A percentile compares a stretch with the other conserved stretches of the same genome.
These are phyloP conservation scores for Myriosclerotinia duriaeana DNA, from an alignment of 2,329 filamentous ascomycete species.

Conservation along the genomic window DNA sequence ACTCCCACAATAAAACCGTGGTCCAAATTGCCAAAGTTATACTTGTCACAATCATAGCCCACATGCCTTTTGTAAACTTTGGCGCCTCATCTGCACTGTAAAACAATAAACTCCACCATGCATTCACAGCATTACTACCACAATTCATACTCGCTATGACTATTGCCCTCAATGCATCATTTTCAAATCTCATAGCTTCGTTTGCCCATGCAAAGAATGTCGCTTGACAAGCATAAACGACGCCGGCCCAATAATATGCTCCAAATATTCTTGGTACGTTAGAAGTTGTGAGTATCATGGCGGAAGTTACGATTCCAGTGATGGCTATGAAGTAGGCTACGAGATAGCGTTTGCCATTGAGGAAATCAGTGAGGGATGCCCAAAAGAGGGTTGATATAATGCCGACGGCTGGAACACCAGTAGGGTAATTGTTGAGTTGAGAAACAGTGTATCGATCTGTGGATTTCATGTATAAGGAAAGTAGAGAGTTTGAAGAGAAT, in stretches of 20 bases:
- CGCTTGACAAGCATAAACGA: slow-evolving; percentile 70
- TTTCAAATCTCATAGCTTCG: slow-evolving; percentile 60
- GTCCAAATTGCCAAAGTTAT: slow-evolving; percentile 62
- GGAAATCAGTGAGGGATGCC: slow-evolving; percentile 66
- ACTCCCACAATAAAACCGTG: slow-evolving; percentile 50
- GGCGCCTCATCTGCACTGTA: slow-evolving; percentile 67
- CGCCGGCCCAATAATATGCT: slow-evolving; percentile 69
- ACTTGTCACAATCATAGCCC: slow-evolving; percentile 66
- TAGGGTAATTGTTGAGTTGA: slow-evolving; percentile 55
- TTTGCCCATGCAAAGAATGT: slow-evolving; percentile 77
- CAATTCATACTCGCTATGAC: slow-evolving; percentile 73
- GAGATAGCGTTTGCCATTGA: slow-evolving; percentile 62
- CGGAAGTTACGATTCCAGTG: slow-evolving; percentile 62
- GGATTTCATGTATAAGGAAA: slow-evolving; percentile 51
- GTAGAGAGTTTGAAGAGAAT: slow-evolving; percentile 63
- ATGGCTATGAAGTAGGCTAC: slow-evolving; percentile 66
- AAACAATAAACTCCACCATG: slow-evolving; percentile 72
- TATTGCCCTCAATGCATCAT: slow-evolving; percentile 62
- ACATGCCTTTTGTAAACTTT: slow-evolving; percentile 59
- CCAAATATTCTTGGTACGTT: slow-evolving; percentile 55
- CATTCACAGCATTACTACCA: slow-evolving; percentile 66
- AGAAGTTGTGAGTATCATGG: slow-evolving; percentile 54
- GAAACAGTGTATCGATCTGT: slow-evolving; percentile 48
- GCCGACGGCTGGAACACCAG: slow-evolving; percentile 52
- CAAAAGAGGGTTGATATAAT: slow-evolving; percentile 61